Base-by-base conservation (phyloP, 169 alveolate genomes). In the Plasmodium inui region DNA sequence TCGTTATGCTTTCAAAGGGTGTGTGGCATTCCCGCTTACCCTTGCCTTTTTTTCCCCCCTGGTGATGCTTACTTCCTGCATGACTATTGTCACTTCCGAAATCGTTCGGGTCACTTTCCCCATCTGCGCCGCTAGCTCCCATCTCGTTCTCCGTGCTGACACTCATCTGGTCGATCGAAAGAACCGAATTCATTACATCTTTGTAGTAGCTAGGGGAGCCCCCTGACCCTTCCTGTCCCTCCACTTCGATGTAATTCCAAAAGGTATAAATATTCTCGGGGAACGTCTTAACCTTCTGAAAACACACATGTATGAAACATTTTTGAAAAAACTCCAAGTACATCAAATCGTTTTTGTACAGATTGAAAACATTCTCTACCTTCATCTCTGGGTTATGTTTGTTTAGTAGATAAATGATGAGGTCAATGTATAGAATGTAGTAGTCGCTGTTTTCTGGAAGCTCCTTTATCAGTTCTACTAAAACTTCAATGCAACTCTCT, bases 261-360 rank as follows among this genome's bases (percentile, higher is more conserved):
- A 84, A 84, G 22, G 32, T 72, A 22, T 5, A 3, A 41, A 84
- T 44, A 72, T 73, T 74, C 30, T 14, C 37, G 10, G 92, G 92
- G 32, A 84, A 12, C n/a, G 67, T 41, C 80, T 86, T 74, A n/a
- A 44, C 37, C 9, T 53, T 73, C 30, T 46, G 55, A 1, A 76
- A 44, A 76, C 41, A 86, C 10, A 28, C 6, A 55, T 86, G 78
- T 32, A 86, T 74, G 26, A 86, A 50, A 19, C 82, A 86, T 30
- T 86, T 86, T 34, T 86, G 74, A 86, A 46, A 86, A 55, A 86
- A 86, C 44, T 86, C 93, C 46, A 86, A 50, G 61, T 86, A 86
- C 93, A 86, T 76, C 67, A 86, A 86, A 50, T 76, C 78, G 22
- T 86, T 86, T 76, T 86, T 86, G 37, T 86, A 74, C 9, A 30